Conservation (phyloP, 2,329 filamentous ascomycete species). For the Aspergillus sp. region DNA sequence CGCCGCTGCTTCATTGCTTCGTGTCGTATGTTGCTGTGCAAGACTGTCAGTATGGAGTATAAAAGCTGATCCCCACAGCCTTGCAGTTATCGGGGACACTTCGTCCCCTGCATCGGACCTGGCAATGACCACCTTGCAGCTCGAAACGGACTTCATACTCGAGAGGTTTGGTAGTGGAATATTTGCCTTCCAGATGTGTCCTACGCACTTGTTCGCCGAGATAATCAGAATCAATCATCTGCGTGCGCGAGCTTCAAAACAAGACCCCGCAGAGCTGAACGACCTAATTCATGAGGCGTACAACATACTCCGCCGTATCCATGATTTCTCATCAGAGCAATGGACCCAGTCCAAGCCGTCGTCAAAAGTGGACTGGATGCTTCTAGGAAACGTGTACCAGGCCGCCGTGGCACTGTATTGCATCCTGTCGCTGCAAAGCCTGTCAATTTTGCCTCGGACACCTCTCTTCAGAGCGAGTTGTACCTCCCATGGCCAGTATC, state of each 20-base stretch:
- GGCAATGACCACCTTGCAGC: slow-evolving; percentile 12
- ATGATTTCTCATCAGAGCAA: slow-evolving; percentile 25
- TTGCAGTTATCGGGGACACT: slow-evolving; percentile 35
- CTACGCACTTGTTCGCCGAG: slow-evolving; percentile 30
- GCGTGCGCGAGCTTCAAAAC: slow-evolving; percentile 20
- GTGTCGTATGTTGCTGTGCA: slow-evolving; percentile 17
- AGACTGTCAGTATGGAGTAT: not conserved
- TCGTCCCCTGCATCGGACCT: slow-evolving; percentile 35
- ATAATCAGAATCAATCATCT: slow-evolving; percentile 38
- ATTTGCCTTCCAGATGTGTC: slow-evolving; percentile 28
- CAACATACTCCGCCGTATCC: slow-evolving; percentile 24
- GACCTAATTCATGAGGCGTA: slow-evolving; percentile 16
- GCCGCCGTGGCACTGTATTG: slow-evolving; percentile 35
- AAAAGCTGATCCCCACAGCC: slow-evolving; percentile 16
- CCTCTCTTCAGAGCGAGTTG: slow-evolving; percentile 7
- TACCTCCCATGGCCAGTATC: not conserved
- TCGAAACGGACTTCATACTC: slow-evolving; percentile 18
- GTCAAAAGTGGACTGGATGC: slow-evolving; percentile 23
- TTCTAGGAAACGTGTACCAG: slow-evolving; percentile 30
- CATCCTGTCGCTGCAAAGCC: slow-evolving; percentile 36
- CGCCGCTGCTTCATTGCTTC: slow-evolving; percentile 25
- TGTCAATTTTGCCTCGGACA: slow-evolving; percentile 25
- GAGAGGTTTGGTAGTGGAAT: slow-evolving; percentile 15
- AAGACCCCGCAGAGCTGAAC: not conserved
- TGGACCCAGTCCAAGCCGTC: slow-evolving; percentile 29